phyloP scores from a whole-genome alignment of 441 rosid species.

The Melastoma candidum region DNA sequence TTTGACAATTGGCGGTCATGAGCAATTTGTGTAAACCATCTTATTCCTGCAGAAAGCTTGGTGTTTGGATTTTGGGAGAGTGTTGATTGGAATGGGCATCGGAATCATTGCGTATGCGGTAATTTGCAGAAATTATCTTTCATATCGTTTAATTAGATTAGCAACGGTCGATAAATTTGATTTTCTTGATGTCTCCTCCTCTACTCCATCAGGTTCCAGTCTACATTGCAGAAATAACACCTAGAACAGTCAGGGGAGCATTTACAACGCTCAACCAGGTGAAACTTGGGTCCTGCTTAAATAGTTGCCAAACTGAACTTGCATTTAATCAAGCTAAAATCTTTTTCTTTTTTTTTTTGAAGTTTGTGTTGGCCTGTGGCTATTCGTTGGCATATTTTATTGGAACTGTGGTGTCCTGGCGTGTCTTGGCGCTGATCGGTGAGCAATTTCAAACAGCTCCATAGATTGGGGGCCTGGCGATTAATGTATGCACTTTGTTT shows the following conservation, averaged over 20 bases:
- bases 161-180: too few species aligned
- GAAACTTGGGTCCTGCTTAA: neutral
- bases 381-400: slow-evolving; percentile 23
- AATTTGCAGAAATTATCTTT: neutral
- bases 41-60: slow-evolving; percentile 7
- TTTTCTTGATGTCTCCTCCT: neutral
- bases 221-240: slow-evolving; percentile 33
- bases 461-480: neutral
- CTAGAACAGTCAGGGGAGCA: slow-evolving; percentile 33
- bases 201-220: slow-evolving; percentile 19
- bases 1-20: too few species aligned
- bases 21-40: neutral
- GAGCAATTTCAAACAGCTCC: neutral
- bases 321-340: neutral
- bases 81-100: slow-evolving; percentile 22
- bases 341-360: slow-evolving; percentile 3
- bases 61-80: slow-evolving; percentile 26
- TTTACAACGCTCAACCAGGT: slow-evolving; percentile 33
- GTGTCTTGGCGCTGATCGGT: slow-evolving; percentile 33
- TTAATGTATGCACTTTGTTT: slow-evolving; percentile 5
- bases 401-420: slow-evolving; percentile 36
- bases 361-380: slow-evolving; percentile 34
- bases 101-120: slow-evolving; percentile 20
- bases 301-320: neutral
- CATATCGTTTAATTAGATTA: too few species aligned